Evolutionary conservation across 2,329 filamentous ascomycete genomes (phyloP).

Genomic region (Chalara sp.): DNA sequence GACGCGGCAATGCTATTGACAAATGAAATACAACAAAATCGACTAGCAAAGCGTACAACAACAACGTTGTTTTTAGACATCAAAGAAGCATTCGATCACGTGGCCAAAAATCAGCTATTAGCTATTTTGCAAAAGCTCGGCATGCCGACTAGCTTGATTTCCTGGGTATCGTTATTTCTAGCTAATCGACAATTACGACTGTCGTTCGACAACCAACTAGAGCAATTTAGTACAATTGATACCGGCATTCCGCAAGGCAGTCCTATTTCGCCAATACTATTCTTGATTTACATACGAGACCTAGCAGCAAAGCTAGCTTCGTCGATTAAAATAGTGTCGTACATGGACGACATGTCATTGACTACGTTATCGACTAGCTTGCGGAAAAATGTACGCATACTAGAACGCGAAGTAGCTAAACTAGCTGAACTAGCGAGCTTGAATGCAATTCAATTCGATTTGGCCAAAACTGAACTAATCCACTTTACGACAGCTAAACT

Average conservation of each 20-base stretch:
- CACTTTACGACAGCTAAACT: too few species aligned
- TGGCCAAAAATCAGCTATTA: conserved; percentile 3
- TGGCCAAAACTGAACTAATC: too few species aligned
- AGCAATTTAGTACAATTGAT: neutral
- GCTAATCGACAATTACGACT: neutral
- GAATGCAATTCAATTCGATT: too few species aligned
- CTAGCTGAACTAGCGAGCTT: too few species aligned
- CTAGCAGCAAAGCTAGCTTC: too few species aligned
- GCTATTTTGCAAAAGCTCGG: neutral
- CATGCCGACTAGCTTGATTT: neutral
- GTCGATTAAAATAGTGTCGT: too few species aligned
- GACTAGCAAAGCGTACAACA: neutral
- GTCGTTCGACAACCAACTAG: neutral
- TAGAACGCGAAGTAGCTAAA: too few species aligned
- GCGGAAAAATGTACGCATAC: too few species aligned
- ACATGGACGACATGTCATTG: too few species aligned
- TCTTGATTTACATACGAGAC: neutral
- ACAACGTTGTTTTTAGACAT: conserved; percentile 2
- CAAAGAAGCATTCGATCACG: conserved; percentile 2
- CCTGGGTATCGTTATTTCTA: neutral
- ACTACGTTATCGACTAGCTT: too few species aligned
- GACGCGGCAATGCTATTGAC: neutral
- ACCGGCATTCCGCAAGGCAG: neutral
- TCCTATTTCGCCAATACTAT: neutral
- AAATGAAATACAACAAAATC: neutral